Evolutionary conservation across 2,329 filamentous ascomycete genomes (phyloP).

Genomic region (Knoxdaviesia proteae): DNA sequence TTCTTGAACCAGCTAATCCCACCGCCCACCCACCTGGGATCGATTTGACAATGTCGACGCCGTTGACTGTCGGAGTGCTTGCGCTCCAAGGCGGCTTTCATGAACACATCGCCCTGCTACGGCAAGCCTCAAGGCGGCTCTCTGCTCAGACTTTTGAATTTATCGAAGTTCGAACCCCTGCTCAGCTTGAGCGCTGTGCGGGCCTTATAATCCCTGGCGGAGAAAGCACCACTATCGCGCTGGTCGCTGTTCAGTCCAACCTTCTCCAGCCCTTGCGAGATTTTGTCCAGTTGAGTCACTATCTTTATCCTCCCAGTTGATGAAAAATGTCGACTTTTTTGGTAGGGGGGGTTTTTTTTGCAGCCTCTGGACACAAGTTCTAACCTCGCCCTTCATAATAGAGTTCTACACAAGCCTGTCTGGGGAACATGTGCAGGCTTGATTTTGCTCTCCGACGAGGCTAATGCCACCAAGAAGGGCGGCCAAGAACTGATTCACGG

Average conservation of each 20-base stretch:
- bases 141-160: conserved; percentile 27
- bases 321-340: neutral
- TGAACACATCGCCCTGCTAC: conserved; percentile 65
- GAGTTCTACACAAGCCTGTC: conserved; percentile 55
- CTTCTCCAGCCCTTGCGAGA: conserved; percentile 67
- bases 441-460: conserved; percentile 73
- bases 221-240: conserved; percentile 82
- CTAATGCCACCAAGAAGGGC: conserved; percentile 72
- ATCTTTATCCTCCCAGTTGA: neutral
- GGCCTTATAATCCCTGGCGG: conserved; percentile 81
- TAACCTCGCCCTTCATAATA: conserved; percentile 13
- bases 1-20: too few species aligned
- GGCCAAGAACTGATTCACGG: conserved; percentile 89
- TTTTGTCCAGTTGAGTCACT: conserved; percentile 60
- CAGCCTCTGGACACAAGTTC: neutral
- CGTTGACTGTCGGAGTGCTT: conserved; percentile 36
- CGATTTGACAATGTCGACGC: conserved; percentile 4
- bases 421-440: conserved; percentile 96
- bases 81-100: conserved; percentile 83
- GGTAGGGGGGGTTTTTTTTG: conserved; percentile 1
- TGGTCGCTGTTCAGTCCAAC: conserved; percentile 64
- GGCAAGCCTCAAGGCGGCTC: conserved; percentile 39
- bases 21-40: neutral
- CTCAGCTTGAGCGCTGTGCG: conserved; percentile 52
- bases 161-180: conserved; percentile 58